These are phyloP conservation scores for Leccinum longicurvipes DNA, from an alignment of 768 basidiomycete species.

Conservation along the genomic window DNA sequence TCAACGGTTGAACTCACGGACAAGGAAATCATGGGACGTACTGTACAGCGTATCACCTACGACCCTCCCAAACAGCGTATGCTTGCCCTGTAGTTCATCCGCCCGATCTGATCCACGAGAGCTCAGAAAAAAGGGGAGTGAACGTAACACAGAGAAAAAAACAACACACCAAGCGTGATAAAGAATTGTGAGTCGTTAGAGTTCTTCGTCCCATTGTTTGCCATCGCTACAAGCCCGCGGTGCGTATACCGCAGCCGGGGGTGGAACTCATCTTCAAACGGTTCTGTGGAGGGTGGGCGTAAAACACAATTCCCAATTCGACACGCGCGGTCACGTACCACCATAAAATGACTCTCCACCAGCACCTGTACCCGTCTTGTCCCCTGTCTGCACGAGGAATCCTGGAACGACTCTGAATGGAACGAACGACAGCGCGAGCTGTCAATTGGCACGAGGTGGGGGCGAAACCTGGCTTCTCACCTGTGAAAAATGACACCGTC, in stretches of 20 bases:
- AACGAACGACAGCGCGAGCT: not conserved
- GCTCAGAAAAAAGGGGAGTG: not conserved
- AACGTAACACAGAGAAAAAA: not conserved
- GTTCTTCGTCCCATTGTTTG: conserved; percentile 82
- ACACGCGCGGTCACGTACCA: conserved; percentile 41
- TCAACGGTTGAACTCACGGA: not conserved
- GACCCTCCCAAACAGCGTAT: conserved; percentile 90
- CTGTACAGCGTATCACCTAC: conserved; percentile 90
- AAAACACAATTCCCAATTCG: not conserved
- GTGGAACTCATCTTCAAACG: conserved; percentile 93
- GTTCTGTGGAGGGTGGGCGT: conserved; percentile 46
- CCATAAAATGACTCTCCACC: conserved; percentile 97
- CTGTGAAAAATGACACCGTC: conserved; percentile 95
- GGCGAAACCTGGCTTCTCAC: conserved; percentile 35
- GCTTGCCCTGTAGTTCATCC: conserved; percentile 90
- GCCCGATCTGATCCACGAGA: conserved; percentile 60
- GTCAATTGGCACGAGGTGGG: not conserved
- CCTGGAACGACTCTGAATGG: conserved; percentile 71
- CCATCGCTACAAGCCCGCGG: conserved; percentile 92
- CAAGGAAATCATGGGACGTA: conserved; percentile 36
- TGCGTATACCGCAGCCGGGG: conserved; percentile 86
- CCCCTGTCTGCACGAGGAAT: conserved; percentile 94
- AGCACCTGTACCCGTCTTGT: conserved; percentile 84
- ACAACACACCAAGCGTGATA: conserved; percentile 74
- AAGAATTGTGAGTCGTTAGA: conserved; percentile 96